phyloP scores from a whole-genome alignment of 495 filamentous ascomycete species.

The Saxispiralis lemnorum region DNA sequence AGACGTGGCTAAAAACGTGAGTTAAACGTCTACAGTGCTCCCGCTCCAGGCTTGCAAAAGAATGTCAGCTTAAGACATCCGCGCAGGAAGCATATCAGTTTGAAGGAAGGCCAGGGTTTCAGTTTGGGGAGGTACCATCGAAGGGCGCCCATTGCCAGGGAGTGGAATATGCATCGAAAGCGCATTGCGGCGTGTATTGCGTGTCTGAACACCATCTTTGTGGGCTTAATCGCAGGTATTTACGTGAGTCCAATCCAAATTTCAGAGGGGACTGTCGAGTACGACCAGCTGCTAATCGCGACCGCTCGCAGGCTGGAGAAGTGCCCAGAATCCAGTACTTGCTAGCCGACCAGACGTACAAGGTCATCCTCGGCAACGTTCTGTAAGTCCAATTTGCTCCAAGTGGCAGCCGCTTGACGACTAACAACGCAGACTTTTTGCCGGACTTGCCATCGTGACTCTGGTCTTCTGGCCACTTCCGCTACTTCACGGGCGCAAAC shows the following conservation, averaged over 20 bases:
- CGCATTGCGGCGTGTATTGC: conserved; percentile 46
- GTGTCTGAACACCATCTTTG: conserved; percentile 49
- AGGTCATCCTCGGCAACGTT: conserved; percentile 54
- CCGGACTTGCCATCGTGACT: conserved; percentile 48
- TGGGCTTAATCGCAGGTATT: conserved; percentile 53
- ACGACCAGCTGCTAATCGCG: conserved; percentile 1
- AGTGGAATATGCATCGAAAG: conserved; percentile 48
- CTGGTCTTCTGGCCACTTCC: conserved; percentile 57
- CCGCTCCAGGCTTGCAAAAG: neutral
- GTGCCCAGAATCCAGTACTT: conserved; percentile 59
- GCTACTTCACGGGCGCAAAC: conserved; percentile 58
- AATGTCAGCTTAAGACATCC: conserved; percentile 13
- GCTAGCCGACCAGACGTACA: conserved; percentile 45
- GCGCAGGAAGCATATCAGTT: conserved; percentile 15
- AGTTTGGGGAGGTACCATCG: conserved; percentile 17
- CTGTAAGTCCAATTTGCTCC: conserved; percentile 21
- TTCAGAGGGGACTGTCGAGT: neutral
- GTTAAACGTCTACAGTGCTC: conserved; percentile 2
- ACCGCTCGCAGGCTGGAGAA: conserved; percentile 35
- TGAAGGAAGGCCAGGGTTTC: conserved; percentile 14
- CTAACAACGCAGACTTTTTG: conserved; percentile 32
- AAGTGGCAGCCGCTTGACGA: neutral
- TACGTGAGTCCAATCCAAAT: conserved; percentile 36
- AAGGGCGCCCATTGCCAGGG: conserved; percentile 33
- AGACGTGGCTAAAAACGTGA: neutral